Base-by-base conservation (phyloP, 1,284 basidiomycete species). In the Salmacisia buchloeana region DNA sequence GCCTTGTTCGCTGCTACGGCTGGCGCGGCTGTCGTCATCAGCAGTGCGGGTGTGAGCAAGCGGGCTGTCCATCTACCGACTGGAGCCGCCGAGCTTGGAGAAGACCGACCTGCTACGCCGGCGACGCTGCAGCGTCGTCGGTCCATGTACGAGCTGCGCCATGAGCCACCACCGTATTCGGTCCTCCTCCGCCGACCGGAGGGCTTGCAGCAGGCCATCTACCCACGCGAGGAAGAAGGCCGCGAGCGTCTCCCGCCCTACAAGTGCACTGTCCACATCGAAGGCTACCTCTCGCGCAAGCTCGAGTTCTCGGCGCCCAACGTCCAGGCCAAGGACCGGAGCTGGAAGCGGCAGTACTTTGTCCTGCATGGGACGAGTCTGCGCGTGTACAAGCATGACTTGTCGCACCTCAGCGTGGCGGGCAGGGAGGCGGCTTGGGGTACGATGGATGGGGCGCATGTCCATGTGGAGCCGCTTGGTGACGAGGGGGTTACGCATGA, bases 301-400 rank as follows among this genome's bases (percentile, higher is more conserved):
- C 87, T 94, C 88, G 94, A 99, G 83, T 97, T 98, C 78, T 83
- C 81, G 1, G 82, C 85, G 15, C 91, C 93, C 0, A 91, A 92
- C 9, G 83, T 92, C 2, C 91, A 94, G 78, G 88, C 93, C 18
- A 86, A 85, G 76, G 92, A 97, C 76, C 85, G 96, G 38, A 91
- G 91, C 75, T 99, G 94, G 94, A 86, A 89, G 69, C 84, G 90
- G 59, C 86, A 89, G 65, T 86, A 94, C 74, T 91, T 92, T 79
- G 91, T 96, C 68, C 82, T 99, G 43, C 92, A 97, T 76, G 96
- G 94, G 41, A 98, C 94, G 4, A 84, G 85, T 68, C 87, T 98
- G 76, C 85, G 86, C 66, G 84, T 97, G 62, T 98, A 93, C 83
- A 86, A 87, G 72, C 9, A 45, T 21, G 58, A 59, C 31, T 21